Evolutionary conservation across 2,329 filamentous ascomycete species (phyloP).

Genomic region (Paecilomyces fulvus): DNA sequence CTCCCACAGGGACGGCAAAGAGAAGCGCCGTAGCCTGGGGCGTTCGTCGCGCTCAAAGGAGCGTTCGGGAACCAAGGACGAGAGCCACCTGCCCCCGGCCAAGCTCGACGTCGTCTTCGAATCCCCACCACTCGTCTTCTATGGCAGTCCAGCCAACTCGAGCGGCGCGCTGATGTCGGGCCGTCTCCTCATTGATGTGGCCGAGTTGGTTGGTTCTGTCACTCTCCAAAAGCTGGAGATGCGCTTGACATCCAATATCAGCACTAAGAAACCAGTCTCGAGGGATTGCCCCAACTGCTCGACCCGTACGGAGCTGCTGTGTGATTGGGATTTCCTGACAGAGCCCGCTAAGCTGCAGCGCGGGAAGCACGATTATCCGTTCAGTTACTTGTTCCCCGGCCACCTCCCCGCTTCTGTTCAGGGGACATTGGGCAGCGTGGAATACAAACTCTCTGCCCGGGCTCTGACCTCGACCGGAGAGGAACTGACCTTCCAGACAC

Average conservation of each 20-base stretch:
- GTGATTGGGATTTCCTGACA: conserved; percentile 68
- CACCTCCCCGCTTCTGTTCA: conserved; percentile 78
- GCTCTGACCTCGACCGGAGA: conserved; percentile 52
- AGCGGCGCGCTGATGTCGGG: conserved; percentile 80
- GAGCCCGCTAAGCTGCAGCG: conserved; percentile 35
- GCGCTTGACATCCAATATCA: conserved; percentile 59
- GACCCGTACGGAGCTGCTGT: conserved; percentile 62
- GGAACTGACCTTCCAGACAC: conserved; percentile 56
- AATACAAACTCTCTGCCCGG: conserved; percentile 69
- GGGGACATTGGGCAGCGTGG: conserved; percentile 61
- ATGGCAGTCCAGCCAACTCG: conserved; percentile 65
- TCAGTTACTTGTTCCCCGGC: conserved; percentile 77
- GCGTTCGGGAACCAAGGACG: conserved; percentile 17
- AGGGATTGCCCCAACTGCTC: conserved; percentile 71
- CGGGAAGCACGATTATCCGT: conserved; percentile 72
- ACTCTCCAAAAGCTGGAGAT: conserved; percentile 64
- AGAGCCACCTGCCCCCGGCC: conserved; percentile 34
- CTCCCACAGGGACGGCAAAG: conserved; percentile 32
- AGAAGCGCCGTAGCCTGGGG: conserved; percentile 32
- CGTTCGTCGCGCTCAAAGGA: conserved; percentile 30
- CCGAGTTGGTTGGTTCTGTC: conserved; percentile 53
- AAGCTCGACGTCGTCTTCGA: conserved; percentile 61
- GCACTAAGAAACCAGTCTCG: conserved; percentile 74
- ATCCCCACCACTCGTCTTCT: conserved; percentile 78
- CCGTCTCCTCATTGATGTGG: conserved; percentile 65